Evolutionary conservation across 495 filamentous ascomycete species (phyloP).

Genomic region (Parmelia sp.): DNA sequence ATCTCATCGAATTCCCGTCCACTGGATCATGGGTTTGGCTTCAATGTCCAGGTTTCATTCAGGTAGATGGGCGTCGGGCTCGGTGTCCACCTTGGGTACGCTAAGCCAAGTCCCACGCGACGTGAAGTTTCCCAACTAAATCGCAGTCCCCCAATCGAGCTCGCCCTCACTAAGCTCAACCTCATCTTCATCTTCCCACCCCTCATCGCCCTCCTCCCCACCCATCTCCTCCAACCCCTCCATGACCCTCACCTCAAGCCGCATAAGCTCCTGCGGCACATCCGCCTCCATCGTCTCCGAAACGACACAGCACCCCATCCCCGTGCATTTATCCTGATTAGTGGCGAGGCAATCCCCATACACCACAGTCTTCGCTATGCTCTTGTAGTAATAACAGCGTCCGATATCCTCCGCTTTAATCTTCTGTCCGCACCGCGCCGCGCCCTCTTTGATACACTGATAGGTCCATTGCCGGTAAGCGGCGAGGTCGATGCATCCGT

Average conservation of each 20-base stretch:
- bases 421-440: constrained; percentile 8
- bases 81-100: too few relatives aligned
- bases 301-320: constrained; percentile 15
- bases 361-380: neutral
- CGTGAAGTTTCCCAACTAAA: too few relatives aligned
- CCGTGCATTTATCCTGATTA: constrained; percentile 14
- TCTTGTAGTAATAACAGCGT: constrained; percentile 15
- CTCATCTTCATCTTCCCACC: constrained; percentile 4
- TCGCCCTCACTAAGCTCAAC: too few relatives aligned
- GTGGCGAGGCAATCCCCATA: too few relatives aligned
- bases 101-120: too few relatives aligned
- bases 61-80: too few relatives aligned
- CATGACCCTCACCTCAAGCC: constrained; percentile 8
- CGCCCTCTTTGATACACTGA: constrained; percentile 9
- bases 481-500: neutral
- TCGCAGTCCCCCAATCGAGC: too few relatives aligned
- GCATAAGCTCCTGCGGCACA: constrained; percentile 7
- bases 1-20: too few relatives aligned
- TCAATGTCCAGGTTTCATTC: too few relatives aligned
- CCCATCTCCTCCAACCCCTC: neutral
- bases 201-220: neutral
- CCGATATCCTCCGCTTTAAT: constrained; percentile 16
- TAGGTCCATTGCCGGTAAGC: constrained; percentile 9
- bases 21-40: too few relatives aligned
- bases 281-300: constrained; percentile 3